Base-by-base conservation (phyloP, 192 early-diverging fungal genomes). In the Coemansia sp. region DNA sequence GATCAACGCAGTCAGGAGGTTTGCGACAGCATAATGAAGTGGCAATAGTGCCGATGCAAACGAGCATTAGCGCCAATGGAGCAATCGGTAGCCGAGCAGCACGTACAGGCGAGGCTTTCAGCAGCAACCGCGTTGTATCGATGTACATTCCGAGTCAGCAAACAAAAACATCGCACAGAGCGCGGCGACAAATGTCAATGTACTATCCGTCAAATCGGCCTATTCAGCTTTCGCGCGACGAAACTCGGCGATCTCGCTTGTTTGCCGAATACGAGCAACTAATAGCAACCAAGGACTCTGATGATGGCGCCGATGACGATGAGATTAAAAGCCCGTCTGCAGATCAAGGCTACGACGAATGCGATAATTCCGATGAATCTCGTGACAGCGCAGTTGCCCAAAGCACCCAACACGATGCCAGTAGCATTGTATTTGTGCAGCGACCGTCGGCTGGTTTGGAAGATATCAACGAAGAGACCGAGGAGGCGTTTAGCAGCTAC, bases 191-290 rank as follows among this genome's bases (percentile, higher is more conserved):
- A 38, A 70, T 79, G 63, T 73, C 76, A 8, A 64, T 73, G 76
- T 73, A 56, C 71, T 58, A 55, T 19, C 54, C 70, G 48, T 54
- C 70, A 1, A 27, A 19, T 1, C 67, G 77, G 15, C 64, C 56
- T 9, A 64, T 73, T 27, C 72, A 67, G 38, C 69, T 80, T 10
- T 80, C 77, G 55, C 77, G 77, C 15, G 77, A 80, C 62, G 77
- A 80, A 35, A 27, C 68, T 23, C 72, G 72, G 22, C 56, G 77
- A 2, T 71, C 71, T 37, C 71, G 72, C 17, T 59, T 80, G 35
- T 80, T 80, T 65, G 72, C 72, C 7, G 77, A 80, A 37, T 80
- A 80, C 59, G 72, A 80, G 65, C 66, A 65, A 25, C 72, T 80
- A 55, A 59, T 80, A 3, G 72, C 58, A 22, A 38, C 22, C 49